These are phyloP conservation scores for Rhizomucor miehei DNA, from an alignment of 371 early-diverging fungal species.

Conservation along the genomic window DNA sequence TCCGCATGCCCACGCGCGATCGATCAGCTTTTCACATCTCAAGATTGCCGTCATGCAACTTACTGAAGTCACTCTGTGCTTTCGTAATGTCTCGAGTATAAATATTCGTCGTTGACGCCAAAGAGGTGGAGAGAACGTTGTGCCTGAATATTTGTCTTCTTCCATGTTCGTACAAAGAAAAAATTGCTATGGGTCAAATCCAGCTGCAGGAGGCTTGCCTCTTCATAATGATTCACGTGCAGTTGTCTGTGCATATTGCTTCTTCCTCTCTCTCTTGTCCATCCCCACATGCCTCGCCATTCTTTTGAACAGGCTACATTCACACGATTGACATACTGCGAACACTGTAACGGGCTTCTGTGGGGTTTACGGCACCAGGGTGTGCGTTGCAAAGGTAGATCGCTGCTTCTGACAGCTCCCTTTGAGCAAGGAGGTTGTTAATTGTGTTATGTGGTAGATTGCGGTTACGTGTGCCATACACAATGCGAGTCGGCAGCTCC, in stretches of 20 bases:
- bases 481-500: conserved; percentile 10
- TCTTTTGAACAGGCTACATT: conserved; percentile 15
- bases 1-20: conserved; percentile 11
- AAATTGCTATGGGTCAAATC: not conserved
- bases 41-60: not conserved
- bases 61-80: conserved; percentile 38
- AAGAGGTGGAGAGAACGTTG: conserved; percentile 49
- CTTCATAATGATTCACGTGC: no score
- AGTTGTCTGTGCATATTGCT: no score
- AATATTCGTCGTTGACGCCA: conserved; percentile 62
- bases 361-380: conserved; percentile 22
- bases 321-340: conserved; percentile 15
- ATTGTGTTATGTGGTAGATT: conserved; percentile 15
- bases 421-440: not conserved
- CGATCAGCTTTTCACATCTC: not conserved
- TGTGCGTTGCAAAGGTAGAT: conserved; percentile 8
- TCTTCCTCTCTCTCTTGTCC: no score
- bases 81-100: conserved; percentile 36
- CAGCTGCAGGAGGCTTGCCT: no score
- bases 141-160: conserved; percentile 8
- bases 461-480: conserved; percentile 29
- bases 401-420: not conserved
- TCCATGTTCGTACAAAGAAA: conserved; percentile 7
- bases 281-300: no score
- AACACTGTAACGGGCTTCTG: conserved; percentile 14